phyloP scores from a whole-genome alignment of 2,329 filamentous ascomycete genomes.

The Pestalotiopsis sp. region DNA sequence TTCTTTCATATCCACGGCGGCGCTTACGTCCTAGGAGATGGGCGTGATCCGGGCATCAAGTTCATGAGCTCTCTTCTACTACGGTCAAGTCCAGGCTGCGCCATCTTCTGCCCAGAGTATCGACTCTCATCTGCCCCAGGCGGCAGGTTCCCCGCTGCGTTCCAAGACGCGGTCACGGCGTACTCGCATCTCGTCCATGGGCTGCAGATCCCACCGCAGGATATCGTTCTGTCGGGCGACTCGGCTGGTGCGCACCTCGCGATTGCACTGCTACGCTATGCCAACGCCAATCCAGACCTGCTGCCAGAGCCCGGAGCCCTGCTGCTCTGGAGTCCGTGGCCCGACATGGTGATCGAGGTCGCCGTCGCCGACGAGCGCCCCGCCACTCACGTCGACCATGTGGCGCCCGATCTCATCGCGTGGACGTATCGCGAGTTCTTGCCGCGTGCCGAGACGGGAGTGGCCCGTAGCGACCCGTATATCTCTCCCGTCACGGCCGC shows the following conservation, averaged over 20 bases:
- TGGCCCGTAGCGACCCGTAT: constrained; percentile 16
- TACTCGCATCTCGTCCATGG: constrained; percentile 28
- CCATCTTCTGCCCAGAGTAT: constrained; percentile 34
- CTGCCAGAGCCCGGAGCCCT: constrained; percentile 24
- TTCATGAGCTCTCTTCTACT: constrained; percentile 27
- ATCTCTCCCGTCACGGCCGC: constrained; percentile 22
- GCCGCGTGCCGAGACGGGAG: constrained; percentile 18
- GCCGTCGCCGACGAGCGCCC: constrained; percentile 11
- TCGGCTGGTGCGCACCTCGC: constrained; percentile 34
- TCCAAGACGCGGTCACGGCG: constrained; percentile 34
- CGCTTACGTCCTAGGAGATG: constrained; percentile 32
- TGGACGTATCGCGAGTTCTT: constrained; percentile 24
- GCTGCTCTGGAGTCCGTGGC: constrained; percentile 31
- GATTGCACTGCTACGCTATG: constrained; percentile 33
- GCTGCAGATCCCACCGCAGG: constrained; percentile 25
- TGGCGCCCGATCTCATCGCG: constrained; percentile 12
- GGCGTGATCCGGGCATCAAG: constrained; percentile 31
- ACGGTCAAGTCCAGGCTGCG: constrained; percentile 22
- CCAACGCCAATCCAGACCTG: constrained; percentile 25
- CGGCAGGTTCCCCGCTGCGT: constrained; percentile 31
- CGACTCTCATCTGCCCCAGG: constrained; percentile 26
- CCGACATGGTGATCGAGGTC: constrained; percentile 23
- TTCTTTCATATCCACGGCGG: constrained; percentile 36
- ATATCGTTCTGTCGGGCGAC: constrained; percentile 36
- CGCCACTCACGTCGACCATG: constrained; percentile 15